Base-by-base conservation (phyloP, 352 stramenopile genomes). In the Halophytophthora polymorphica region DNA sequence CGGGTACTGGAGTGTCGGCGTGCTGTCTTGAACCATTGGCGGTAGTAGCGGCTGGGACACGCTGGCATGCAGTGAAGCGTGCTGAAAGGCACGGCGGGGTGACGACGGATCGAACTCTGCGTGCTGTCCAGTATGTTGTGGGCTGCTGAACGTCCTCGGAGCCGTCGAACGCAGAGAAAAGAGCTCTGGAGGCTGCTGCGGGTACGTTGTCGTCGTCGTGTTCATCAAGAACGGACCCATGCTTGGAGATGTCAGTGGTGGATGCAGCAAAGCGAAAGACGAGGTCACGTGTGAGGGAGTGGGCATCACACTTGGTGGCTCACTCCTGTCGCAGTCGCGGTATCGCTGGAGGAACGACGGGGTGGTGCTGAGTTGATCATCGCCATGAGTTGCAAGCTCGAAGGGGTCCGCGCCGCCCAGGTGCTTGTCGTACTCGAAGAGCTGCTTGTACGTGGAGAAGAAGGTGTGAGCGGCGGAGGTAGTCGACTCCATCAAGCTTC, bases 351-450 rank as follows among this genome's bases (percentile, higher is more conserved):
- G 60, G 38, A 85, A 88, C 2, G 68, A 77, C 18, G 62, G 57
- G 8, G 44, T 33, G 43, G 49, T 28, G 34, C 8, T 31, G 43
- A 15, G 14, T 34, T 62, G 23, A n/a, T 33, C 34, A 19, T 51
- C 19, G 4, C 2, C 29, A 8, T 31, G 25, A 15, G 8, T 6
- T 35, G 58, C 47, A 34, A 19, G 25, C 31, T 56, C 45, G 23
- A 61, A 62, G n/a, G 58, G 59, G 18, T 58, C 50, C 8, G 56
- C 31, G 19, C 44, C 42, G 3, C 71, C 66, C 19, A 87, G 56
- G 29, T 73, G 73, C 50, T 69, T 73, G 14, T 86, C 67, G 40
- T 83, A 93, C 43, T 86, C 66, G 42, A 89, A 90, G 34, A 90
- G 51, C 2, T 86, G 62, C 44, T 80, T 76, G 62, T 88, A 56